Conservation (phyloP, 2,329 filamentous ascomycete species). For the Helminthosporium solani region DNA sequence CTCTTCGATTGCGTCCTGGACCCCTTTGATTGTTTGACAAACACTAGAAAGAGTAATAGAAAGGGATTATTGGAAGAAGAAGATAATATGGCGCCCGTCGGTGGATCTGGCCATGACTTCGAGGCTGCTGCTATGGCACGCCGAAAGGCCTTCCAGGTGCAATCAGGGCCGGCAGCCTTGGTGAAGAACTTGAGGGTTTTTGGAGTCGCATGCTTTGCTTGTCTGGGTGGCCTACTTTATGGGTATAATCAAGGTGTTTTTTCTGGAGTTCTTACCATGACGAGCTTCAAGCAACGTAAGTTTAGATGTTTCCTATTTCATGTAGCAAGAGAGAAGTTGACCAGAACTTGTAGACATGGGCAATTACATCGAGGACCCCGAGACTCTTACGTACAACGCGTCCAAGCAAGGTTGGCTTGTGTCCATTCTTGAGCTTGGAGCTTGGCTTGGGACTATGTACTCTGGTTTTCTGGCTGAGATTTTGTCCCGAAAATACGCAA, state of each 20-base stretch:
- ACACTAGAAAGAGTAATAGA: background rate
- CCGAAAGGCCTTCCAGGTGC: constrained; percentile 43
- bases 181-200: constrained; percentile 57
- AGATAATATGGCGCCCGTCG: constrained; percentile 41
- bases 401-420: constrained; percentile 52
- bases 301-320: background rate
- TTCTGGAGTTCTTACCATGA: constrained; percentile 63
- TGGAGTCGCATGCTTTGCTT: constrained; percentile 56
- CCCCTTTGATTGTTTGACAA: background rate
- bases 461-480: constrained; percentile 72
- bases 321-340: background rate
- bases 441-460: constrained; percentile 72
- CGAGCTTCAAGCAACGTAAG: constrained; percentile 46
- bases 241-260: constrained; percentile 79
- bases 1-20: background rate
- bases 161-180: constrained; percentile 51
- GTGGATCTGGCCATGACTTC: constrained; percentile 37
- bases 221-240: constrained; percentile 57
- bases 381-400: constrained; percentile 29
- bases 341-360: constrained; percentile 43
- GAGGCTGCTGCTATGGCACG: constrained; percentile 45
- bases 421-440: constrained; percentile 72
- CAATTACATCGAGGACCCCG: constrained; percentile 32
- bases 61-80: constrained; percentile 2
- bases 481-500: constrained; percentile 67